These are phyloP conservation scores for Thelonectria blattea DNA, from an alignment of 2,329 filamentous ascomycete genomes.

Conservation along the genomic window DNA sequence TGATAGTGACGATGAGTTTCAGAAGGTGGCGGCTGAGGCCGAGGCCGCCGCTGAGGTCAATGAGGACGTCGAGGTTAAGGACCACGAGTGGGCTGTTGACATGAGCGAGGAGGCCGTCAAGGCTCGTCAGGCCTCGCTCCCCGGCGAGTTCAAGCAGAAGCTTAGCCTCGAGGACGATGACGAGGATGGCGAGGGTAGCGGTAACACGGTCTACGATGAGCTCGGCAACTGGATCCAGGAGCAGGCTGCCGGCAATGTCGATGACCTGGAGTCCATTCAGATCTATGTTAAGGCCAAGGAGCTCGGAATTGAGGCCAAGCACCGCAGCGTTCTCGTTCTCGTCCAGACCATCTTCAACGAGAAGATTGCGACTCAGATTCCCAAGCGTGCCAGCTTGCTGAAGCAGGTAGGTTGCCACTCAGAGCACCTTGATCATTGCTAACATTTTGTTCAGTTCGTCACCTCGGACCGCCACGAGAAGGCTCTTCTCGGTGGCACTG, in stretches of 20 bases:
- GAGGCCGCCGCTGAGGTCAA: slow-evolving; percentile 46
- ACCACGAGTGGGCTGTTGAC: slow-evolving; percentile 95
- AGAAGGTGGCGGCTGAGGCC: slow-evolving; percentile 74
- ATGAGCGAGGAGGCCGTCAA: slow-evolving; percentile 95
- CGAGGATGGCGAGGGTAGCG: slow-evolving; percentile 77
- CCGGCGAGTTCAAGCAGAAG: slow-evolving; percentile 92
- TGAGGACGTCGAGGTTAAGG: slow-evolving; percentile 69
- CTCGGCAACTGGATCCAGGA: slow-evolving; percentile 91
- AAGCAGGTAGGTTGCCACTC: slow-evolving; percentile 71
- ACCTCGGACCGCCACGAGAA: slow-evolving; percentile 94
- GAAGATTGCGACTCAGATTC: slow-evolving; percentile 86
- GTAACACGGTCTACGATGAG: slow-evolving; percentile 82
- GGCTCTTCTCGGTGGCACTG: slow-evolving; percentile 91
- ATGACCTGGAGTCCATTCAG: slow-evolving; percentile 84
- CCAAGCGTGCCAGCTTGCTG: slow-evolving; percentile 81
- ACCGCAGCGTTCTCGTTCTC: slow-evolving; percentile 89
- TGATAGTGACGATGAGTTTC: slow-evolving; percentile 90
- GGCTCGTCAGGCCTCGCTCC: slow-evolving; percentile 90
- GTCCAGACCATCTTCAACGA: slow-evolving; percentile 94
- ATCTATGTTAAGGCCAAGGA: slow-evolving; percentile 98
- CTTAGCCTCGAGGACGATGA: slow-evolving; percentile 85
- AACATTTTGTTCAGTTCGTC: slow-evolving; percentile 63
- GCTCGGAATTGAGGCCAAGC: slow-evolving; percentile 90
- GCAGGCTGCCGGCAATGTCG: slow-evolving; percentile 74
- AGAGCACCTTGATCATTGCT: slow-evolving; percentile 28